Percentiles rank a stretch among this genome's conserved stretches.
Conservation (phyloP, 2,329 filamentous ascomycete species). For the Xylaria multiplex region DNA sequence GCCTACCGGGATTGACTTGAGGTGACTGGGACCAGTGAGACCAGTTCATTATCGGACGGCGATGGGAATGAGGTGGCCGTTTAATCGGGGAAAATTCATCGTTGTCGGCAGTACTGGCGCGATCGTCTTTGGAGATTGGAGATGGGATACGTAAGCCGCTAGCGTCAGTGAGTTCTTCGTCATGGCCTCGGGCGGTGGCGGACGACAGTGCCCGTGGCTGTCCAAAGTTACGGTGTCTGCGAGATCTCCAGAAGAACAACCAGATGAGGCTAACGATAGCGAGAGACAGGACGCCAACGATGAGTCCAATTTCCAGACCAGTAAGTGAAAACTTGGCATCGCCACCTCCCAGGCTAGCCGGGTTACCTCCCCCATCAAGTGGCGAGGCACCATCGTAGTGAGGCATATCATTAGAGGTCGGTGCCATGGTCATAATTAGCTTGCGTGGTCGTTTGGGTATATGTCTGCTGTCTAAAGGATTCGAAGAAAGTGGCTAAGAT, state of each 20-base stretch:
- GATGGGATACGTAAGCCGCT: slow-evolving; percentile 30
- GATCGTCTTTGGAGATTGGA: slow-evolving; percentile 40
- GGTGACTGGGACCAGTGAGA: slow-evolving; percentile 34
- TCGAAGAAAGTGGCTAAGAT: not conserved
- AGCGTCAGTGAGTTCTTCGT: slow-evolving; percentile 31
- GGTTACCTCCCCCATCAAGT: slow-evolving; percentile 43
- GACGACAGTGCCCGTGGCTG: slow-evolving; percentile 13
- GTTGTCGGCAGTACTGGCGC: slow-evolving; percentile 34
- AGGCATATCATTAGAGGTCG: slow-evolving; percentile 31
- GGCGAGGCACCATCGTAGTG: slow-evolving; percentile 44
- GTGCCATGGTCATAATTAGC: slow-evolving; percentile 25
- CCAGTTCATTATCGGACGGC: slow-evolving; percentile 31
- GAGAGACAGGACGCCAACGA: slow-evolving; percentile 41
- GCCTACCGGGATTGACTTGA: slow-evolving; percentile 35
- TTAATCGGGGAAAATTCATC: slow-evolving; percentile 39
- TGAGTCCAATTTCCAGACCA: slow-evolving; percentile 46
- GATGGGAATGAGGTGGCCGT: slow-evolving; percentile 26
- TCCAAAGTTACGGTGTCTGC: slow-evolving; percentile 39
- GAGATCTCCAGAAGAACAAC: slow-evolving; percentile 46
- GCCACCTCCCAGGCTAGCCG: slow-evolving; percentile 36
- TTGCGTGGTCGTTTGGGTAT: not conserved
- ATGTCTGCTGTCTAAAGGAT: not conserved
- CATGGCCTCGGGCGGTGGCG: slow-evolving; percentile 8
- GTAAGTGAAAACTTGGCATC: slow-evolving; percentile 34
- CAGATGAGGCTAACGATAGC: slow-evolving; percentile 42